These are phyloP conservation scores for Sphaerobolus stellatus DNA, from an alignment of 1,284 basidiomycete genomes.

Conservation along the genomic window DNA sequence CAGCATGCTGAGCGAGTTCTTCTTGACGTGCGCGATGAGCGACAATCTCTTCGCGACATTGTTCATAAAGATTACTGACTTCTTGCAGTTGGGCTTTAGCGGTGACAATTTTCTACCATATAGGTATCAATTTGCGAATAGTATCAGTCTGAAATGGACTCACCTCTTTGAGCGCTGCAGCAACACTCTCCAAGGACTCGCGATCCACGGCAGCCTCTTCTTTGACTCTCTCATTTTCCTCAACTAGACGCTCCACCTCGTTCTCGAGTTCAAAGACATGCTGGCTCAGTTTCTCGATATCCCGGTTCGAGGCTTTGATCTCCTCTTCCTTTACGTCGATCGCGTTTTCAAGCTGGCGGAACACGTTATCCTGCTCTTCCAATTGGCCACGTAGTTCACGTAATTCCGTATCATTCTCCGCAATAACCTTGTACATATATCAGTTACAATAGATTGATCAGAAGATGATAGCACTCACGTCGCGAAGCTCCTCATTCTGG, in stretches of 20 bases:
- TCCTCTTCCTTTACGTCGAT: conserved; percentile 71
- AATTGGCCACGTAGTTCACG: conserved; percentile 72
- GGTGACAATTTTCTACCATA: conserved; percentile 60
- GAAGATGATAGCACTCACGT: conserved; percentile 46
- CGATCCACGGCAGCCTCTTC: conserved; percentile 71
- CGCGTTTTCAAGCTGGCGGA: conserved; percentile 70
- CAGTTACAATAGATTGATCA: not conserved
- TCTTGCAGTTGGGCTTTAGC: conserved; percentile 65
- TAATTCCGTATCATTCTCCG: conserved; percentile 71
- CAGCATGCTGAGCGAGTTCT: conserved; percentile 72
- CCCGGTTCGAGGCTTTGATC: conserved; percentile 62
- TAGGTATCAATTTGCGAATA: conserved; percentile 12
- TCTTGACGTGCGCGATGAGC: conserved; percentile 67
- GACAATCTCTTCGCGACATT: conserved; percentile 56
- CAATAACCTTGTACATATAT: conserved; percentile 51
- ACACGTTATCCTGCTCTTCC: conserved; percentile 65
- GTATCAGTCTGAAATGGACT: conserved; percentile 22
- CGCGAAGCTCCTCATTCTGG: conserved; percentile 73
- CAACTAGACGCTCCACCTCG: conserved; percentile 52
- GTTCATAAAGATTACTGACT: conserved; percentile 58
- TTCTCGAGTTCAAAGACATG: conserved; percentile 59
- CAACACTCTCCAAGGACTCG: conserved; percentile 69
- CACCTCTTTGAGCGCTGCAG: conserved; percentile 78
- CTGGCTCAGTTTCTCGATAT: conserved; percentile 73
- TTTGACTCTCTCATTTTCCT: conserved; percentile 46